Evolutionary conservation across 345 rosid genomes (phyloP).

Genomic region (Eutrema heterophyllum): DNA sequence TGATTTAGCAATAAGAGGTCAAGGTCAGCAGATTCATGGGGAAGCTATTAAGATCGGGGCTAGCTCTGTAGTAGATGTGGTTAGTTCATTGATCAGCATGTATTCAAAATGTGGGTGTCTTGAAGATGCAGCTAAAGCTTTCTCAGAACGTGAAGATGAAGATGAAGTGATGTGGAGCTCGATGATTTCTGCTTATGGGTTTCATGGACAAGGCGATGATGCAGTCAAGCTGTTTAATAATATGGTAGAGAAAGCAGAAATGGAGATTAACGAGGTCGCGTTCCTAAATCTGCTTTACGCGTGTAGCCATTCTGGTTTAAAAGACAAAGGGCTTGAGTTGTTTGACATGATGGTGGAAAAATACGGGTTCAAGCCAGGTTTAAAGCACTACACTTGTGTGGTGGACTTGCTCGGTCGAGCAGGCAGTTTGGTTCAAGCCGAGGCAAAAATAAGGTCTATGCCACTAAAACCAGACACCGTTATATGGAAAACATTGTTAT

Average conservation of each 20-base stretch:
- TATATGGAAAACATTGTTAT: conserved; percentile 76
- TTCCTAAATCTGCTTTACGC: conserved; percentile 72
- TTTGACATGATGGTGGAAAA: conserved; percentile 48
- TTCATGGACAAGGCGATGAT: conserved; percentile 66
- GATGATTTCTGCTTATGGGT: conserved; percentile 73
- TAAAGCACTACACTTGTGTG: conserved; percentile 62
- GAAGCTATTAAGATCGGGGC: conserved; percentile 59
- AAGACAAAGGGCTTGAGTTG: conserved; percentile 56
- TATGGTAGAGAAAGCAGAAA: conserved; percentile 37
- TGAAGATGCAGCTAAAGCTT: conserved; percentile 56
- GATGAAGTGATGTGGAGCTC: conserved; percentile 85
- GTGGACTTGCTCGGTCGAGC: conserved; percentile 73
- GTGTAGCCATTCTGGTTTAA: conserved; percentile 75
- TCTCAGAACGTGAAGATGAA: conserved; percentile 42
- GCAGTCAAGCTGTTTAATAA: conserved; percentile 53
- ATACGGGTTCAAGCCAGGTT: conserved; percentile 45
- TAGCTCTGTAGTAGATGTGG: conserved; percentile 42
- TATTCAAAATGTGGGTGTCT: conserved; percentile 75
- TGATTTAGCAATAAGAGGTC: conserved; percentile 63
- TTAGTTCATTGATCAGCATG: conserved; percentile 64
- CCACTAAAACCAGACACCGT: conserved; percentile 52
- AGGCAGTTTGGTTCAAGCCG: conserved; percentile 63
- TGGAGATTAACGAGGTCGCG: conserved; percentile 52
- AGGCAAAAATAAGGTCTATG: conserved; percentile 59
- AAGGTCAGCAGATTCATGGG: conserved; percentile 76